Conservation (phyloP, 768 basidiomycete species). For the Hirschioporus abietinus region DNA sequence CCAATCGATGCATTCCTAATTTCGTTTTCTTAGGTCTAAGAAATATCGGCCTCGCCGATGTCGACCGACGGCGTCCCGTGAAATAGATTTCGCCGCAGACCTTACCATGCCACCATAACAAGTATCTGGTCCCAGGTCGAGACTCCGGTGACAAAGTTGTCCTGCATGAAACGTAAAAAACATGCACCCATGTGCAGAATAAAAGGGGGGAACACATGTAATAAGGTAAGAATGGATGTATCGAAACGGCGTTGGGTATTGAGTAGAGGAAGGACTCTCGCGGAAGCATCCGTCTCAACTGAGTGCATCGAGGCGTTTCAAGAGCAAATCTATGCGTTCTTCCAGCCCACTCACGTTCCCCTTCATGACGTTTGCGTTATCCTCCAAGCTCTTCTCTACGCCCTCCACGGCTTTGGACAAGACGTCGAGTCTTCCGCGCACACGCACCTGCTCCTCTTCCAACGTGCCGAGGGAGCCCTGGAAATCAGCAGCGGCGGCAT, state of each 20-base stretch:
- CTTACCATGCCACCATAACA: not conserved
- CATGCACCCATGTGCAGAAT: not conserved
- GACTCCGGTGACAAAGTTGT: not conserved
- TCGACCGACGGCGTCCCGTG: not conserved
- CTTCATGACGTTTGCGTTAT: slow-evolving; percentile 65
- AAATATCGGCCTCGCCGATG: not conserved
- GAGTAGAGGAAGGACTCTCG: slow-evolving; percentile 1
- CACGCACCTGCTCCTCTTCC: slow-evolving; percentile 67
- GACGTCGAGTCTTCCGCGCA: slow-evolving; percentile 59
- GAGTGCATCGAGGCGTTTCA: slow-evolving; percentile 37
- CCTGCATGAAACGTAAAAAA: not conserved
- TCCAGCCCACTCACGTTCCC: slow-evolving; percentile 74
- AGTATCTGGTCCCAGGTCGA: not conserved
- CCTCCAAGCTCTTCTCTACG: slow-evolving; percentile 72
- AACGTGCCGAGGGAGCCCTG: slow-evolving; percentile 57
- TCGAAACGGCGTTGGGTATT: not conserved
- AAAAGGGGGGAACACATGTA: not conserved
- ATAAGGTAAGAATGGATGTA: not conserved
- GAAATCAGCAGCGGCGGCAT: slow-evolving; percentile 78
- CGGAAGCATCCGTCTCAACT: not conserved
- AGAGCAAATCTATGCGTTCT: slow-evolving; percentile 43
- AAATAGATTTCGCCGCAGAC: not conserved
- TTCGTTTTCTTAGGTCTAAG: not conserved
- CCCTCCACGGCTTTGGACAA: slow-evolving; percentile 61
- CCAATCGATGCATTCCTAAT: not conserved